phyloP scores from a whole-genome alignment of 805 yeast species.

The Wickerhamiella allomyrinae region DNA sequence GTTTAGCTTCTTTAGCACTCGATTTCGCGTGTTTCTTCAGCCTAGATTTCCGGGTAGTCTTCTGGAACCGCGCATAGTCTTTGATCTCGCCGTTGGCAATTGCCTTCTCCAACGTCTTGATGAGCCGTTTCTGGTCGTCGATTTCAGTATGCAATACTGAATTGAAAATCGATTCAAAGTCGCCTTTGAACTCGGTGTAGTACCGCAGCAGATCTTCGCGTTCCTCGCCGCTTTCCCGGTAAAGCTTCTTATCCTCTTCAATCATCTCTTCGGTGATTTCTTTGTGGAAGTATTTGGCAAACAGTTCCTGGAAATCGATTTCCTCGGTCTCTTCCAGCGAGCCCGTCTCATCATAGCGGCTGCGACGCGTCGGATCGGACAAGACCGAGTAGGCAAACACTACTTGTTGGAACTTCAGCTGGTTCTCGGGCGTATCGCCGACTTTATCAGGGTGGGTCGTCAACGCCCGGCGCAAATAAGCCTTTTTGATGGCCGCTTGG shows the following conservation, averaged over 20 bases:
- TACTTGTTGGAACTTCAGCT: conserved; percentile 43
- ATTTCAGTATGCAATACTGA: conserved; percentile 62
- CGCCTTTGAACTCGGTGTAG: conserved; percentile 49
- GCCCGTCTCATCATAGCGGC: conserved; percentile 59
- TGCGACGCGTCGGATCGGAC: conserved; percentile 41
- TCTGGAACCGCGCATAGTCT: conserved; percentile 32
- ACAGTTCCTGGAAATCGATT: conserved; percentile 25
- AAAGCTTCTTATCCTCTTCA: conserved; percentile 49
- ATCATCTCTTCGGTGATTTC: conserved; percentile 33
- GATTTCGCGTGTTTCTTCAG: conserved; percentile 33
- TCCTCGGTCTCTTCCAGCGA: conserved; percentile 32
- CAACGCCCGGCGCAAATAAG: conserved; percentile 51
- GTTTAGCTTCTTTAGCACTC: conserved; percentile 28
- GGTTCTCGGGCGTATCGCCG: conserved; percentile 26
- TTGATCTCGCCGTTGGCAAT: conserved; percentile 29
- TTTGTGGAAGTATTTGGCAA: conserved; percentile 23
- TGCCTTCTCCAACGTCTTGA: conserved; percentile 35
- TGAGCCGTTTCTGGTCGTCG: conserved; percentile 48
- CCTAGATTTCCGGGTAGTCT: conserved; percentile 33
- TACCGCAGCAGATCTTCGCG: conserved; percentile 44
- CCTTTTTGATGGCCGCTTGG: conserved; percentile 45
- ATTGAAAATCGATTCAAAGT: conserved; percentile 56
- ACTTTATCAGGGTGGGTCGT: conserved; percentile 61
- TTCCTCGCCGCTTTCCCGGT: conserved; percentile 36
- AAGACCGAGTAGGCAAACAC: conserved; percentile 65